Base-by-base conservation (phyloP, 345 rosid genomes). In the Rhodamnia argentea region DNA sequence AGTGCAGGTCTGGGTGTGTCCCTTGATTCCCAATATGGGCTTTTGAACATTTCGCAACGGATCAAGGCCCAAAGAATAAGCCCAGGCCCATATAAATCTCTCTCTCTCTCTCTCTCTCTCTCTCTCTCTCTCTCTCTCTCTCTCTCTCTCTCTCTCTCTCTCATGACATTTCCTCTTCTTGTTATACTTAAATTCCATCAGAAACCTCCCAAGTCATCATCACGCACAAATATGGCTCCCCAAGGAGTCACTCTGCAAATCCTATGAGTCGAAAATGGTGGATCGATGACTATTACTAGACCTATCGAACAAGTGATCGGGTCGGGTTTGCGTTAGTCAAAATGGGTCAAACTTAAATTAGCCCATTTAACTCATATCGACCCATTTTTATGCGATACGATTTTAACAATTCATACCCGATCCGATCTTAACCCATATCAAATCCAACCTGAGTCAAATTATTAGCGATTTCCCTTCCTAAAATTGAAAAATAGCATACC, bases 231-330 rank as follows among this genome's bases (percentile, higher is more conserved):
- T 37, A 0, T 16, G 3, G 24, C 78, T 62, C 13, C 18, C 23
- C 13, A 32, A 1, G 29, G 3, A 62, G 6, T 60, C 22, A 27
- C 40, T 27, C 10, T 27, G 10, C 2, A 0, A 60, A 0, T 27
- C 74, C 0, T 0, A 4, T 13, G 16, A 2, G 52, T 12, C 14
- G 13, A 32, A 64, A 0, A 2, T 4, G 13, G 0, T 15, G 13
- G 47, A 70, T 32, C 78, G 10, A 51, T 18, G 24, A 32, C 12
- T 8, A 18, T 32, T 2, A 64, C 1, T 32, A 64, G 4, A 2
- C 44, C 13, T 15, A 64, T 64, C 20, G 15, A 64, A 8, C 7
- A 20, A 0, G 52, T 11, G 52, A 44, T 64, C 2, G 5, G 13
- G 13, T 24, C 3, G 60, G 15, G 13, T 32, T 70, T 8, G 24